Evolutionary conservation across 75 land plant genomes (phyloP).

Genomic region (Chamaecyparis obtusa): DNA sequence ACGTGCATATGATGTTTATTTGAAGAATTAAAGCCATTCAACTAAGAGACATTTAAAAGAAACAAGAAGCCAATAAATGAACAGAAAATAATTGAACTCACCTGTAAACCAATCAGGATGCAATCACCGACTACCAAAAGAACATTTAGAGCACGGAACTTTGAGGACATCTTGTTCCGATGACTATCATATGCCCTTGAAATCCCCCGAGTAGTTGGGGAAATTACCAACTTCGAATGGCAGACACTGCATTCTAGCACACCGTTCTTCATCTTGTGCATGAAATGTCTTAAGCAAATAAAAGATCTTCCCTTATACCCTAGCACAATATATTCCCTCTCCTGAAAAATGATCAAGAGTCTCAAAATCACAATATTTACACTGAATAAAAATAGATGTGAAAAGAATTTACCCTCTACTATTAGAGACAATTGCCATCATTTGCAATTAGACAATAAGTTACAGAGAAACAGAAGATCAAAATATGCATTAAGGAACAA

Average conservation of each 20-base stretch:
- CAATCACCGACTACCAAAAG: conserved; percentile 88
- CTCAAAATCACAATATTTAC: neutral
- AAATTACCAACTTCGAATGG: conserved; percentile 57
- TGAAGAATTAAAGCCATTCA: neutral
- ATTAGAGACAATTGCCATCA: neutral
- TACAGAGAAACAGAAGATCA: neutral
- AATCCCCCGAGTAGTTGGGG: conserved; percentile 50
- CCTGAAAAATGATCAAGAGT: neutral
- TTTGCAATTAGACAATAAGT: neutral
- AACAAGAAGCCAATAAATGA: neutral
- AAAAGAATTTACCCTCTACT: neutral
- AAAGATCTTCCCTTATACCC: neutral
- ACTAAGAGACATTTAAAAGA: neutral
- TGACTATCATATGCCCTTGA: conserved; percentile 89
- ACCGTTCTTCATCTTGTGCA: conserved; percentile 37
- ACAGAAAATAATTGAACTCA: conserved; percentile 18
- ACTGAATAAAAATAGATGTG: neutral
- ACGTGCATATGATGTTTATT: neutral
- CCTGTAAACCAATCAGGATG: conserved; percentile 87
- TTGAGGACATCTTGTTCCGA: conserved; percentile 56
- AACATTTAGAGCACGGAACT: conserved; percentile 55
- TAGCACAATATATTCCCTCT: neutral
- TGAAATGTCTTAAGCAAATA: neutral
- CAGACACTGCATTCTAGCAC: conserved; percentile 91
- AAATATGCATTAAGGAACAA: neutral